Base-by-base conservation (phyloP, 768 basidiomycete genomes). In the Leccinum rimulosum region DNA sequence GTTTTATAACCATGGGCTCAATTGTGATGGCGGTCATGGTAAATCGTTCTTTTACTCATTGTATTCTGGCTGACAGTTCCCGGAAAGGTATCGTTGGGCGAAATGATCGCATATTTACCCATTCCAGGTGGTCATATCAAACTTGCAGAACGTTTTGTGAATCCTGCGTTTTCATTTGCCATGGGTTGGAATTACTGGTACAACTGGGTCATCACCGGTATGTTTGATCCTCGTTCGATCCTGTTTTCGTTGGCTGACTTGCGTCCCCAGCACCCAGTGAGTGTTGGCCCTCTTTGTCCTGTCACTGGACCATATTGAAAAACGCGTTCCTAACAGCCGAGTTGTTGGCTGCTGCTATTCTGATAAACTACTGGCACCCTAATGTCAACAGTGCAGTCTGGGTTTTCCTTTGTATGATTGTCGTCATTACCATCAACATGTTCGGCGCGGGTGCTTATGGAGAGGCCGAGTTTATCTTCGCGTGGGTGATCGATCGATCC, bases 381-480 rank as follows among this genome's bases (percentile, higher is more conserved):
- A 60, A 71, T 1, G 83, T 84, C 66, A 79, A 77, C 62, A 82
- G 89, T 62, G 87, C 92, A 0, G 87, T 79, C 19, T 97, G 91
- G 91, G 87, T 97, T 45, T 74, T 84, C 0, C 79, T 97, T 38
- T 91, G 85, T 55, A 74, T 95, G 66, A 66, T 89, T 40, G 85
- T 96, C 28, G 87, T 90, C 45, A 70, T 95, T 47, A 76, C 75
- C 30, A 94, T 93, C 73, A 93, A 93, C 68, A 68, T 89, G 77
- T 73, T 85, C 6, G 91, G 89, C 51, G 86, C 89, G 48, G 86
- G 84, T 62, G 89, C 83, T 30, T 93, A 93, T 66, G 89, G 91
- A 36, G 91, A 94, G 73, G 84, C 85, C 7, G 93, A 95, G 73
- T 95, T 95, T 68, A 79, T 86, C 52, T 95, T 95, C 69, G 91